Conservation (phyloP, 108 stramenopile species). For the Cyclotella atomus region DNA sequence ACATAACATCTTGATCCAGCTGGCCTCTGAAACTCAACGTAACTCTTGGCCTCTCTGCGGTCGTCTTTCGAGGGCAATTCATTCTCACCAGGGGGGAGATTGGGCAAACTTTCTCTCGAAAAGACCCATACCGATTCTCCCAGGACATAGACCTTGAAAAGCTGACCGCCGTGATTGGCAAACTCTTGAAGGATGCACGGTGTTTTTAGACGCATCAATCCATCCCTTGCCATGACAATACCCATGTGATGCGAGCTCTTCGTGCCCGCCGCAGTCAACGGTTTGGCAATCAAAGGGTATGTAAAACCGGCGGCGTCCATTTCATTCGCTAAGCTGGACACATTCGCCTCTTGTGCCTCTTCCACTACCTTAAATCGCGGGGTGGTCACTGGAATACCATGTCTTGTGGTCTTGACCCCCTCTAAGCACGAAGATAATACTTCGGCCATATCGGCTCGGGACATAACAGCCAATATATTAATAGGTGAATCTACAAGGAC, state of each 20-base stretch:
- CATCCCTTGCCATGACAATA: slow-evolving; percentile 64
- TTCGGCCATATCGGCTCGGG: slow-evolving; percentile 72
- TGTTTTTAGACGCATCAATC: slow-evolving; percentile 50
- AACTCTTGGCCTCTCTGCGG: slow-evolving; percentile 25
- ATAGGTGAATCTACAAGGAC: slow-evolving; percentile 78
- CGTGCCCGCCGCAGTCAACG: slow-evolving; percentile 87
- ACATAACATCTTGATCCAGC: slow-evolving; percentile 52
- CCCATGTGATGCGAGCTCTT: slow-evolving; percentile 80
- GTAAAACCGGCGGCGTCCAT: slow-evolving; percentile 47
- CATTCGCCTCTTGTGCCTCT: slow-evolving; percentile 14
- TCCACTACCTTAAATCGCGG: slow-evolving; percentile 68
- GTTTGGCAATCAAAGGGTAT: slow-evolving; percentile 85
- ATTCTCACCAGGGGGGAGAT: slow-evolving; percentile 64
- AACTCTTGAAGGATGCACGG: slow-evolving; percentile 80
- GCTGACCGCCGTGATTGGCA: slow-evolving; percentile 76
- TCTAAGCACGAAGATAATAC: slow-evolving; percentile 59
- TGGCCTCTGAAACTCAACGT: slow-evolving; percentile 51
- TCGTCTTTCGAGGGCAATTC: slow-evolving; percentile 2
- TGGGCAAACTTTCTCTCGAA: slow-evolving; percentile 70
- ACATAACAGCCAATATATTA: slow-evolving; percentile 78
- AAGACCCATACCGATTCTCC: slow-evolving; percentile 84
- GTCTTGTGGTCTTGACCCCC: slow-evolving; percentile 52
- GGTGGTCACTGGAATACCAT: slow-evolving; percentile 72
- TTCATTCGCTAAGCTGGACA: slow-evolving; percentile 22
- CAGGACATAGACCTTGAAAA: slow-evolving; percentile 90